A percentile compares a stretch with the other conserved stretches of the same genome.
phyloP scores from a whole-genome alignment of 176 grass and related monocot genomes.

The barley (Hordeum vulgare) region DNA sequence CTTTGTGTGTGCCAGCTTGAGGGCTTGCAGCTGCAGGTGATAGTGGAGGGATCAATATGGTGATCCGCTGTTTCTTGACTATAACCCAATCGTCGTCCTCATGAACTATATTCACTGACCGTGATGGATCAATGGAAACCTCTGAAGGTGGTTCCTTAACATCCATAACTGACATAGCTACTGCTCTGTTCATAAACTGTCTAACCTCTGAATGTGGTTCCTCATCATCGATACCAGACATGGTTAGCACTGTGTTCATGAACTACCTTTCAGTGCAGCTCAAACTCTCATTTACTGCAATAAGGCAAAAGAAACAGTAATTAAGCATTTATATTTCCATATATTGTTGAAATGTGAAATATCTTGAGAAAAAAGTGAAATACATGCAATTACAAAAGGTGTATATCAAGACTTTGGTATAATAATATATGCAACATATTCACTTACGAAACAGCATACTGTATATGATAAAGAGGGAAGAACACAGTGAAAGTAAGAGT shows the following conservation, averaged over 20 bases:
- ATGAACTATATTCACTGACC: constrained; percentile 9
- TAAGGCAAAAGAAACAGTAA: constrained; percentile 14
- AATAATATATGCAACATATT: neutral
- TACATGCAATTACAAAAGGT: neutral
- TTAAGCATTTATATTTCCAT: neutral
- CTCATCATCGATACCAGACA: constrained; percentile 5
- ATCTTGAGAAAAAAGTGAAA: neutral
- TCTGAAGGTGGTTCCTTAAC: neutral
- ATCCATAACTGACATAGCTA: constrained; percentile 1
- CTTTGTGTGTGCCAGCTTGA: neutral
- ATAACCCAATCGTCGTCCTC: constrained; percentile 45
- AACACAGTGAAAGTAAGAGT: neutral
- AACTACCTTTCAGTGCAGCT: neutral
- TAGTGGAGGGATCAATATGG: constrained; percentile 35
- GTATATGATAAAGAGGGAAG: neutral
- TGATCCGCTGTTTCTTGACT: constrained; percentile 50
- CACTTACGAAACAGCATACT: neutral
- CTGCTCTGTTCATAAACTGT: neutral
- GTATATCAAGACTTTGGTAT: neutral
- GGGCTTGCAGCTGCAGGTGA: constrained; percentile 18
- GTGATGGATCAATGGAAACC: neutral
- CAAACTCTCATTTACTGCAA: neutral
- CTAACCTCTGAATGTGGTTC: neutral
- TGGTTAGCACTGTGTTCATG: neutral
- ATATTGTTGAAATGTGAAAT: neutral